Percentiles rank a stretch among this genome's conserved stretches.
Conservation (phyloP, 2,329 filamentous ascomycete species). For the Trichoderma afroharzianum region DNA sequence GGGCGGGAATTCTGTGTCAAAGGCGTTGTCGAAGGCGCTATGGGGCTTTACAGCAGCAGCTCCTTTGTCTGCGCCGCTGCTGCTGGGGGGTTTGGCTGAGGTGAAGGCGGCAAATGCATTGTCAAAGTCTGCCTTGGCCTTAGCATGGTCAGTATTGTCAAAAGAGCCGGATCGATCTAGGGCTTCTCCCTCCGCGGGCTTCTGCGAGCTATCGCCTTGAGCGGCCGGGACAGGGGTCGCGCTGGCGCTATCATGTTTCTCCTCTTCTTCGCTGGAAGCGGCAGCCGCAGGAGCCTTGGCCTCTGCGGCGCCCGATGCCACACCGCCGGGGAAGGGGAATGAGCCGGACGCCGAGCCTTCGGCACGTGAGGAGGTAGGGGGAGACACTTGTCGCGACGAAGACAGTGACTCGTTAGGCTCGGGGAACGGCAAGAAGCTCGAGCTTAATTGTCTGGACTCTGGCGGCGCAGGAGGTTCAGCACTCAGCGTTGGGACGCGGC, state of each 20-base stretch:
- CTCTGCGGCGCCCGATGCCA: slow-evolving; percentile 21
- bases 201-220: slow-evolving; percentile 22
- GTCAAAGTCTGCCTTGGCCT: slow-evolving; percentile 78
- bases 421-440: slow-evolving; percentile 69
- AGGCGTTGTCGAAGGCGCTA: slow-evolving; percentile 56
- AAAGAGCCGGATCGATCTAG: slow-evolving; percentile 46
- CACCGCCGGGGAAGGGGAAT: slow-evolving; percentile 25
- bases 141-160: slow-evolving; percentile 49
- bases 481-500: slow-evolving; percentile 57
- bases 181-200: slow-evolving; percentile 22
- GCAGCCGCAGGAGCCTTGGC: slow-evolving; percentile 23
- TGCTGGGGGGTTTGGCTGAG: slow-evolving; percentile 47
- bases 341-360: slow-evolving; percentile 45
- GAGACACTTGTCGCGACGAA: slow-evolving; percentile 75
- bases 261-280: slow-evolving; percentile 18
- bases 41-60: slow-evolving; percentile 40
- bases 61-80: slow-evolving; percentile 35
- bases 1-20: slow-evolving; percentile 83
- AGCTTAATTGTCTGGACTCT: slow-evolving; percentile 73
- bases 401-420: slow-evolving; percentile 64
- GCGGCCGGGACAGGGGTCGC: slow-evolving; percentile 25
- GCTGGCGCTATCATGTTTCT: slow-evolving; percentile 27
- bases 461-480: slow-evolving; percentile 60
- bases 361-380: slow-evolving; percentile 53
- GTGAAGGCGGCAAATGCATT: slow-evolving; percentile 77